Evolutionary conservation across 129 eudicot species (phyloP).

Genomic region (Daucus carota): DNA sequence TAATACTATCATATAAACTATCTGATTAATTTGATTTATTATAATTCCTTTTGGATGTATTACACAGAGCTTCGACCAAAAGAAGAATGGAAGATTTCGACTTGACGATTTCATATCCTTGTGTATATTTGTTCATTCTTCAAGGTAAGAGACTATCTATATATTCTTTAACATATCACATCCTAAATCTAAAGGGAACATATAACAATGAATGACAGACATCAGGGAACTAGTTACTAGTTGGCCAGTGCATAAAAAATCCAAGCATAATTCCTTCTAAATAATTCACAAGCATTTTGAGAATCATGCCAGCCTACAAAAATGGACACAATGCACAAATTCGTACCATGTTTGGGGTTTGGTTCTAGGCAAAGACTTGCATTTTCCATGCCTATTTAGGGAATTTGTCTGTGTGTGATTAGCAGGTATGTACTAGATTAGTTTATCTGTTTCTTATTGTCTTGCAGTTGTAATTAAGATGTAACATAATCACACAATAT

Average conservation of each 20-base stretch:
- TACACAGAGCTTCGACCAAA: slow-evolving; percentile 77
- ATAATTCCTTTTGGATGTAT: slow-evolving; percentile 6
- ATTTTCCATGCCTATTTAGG: neutral
- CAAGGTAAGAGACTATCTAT: slow-evolving; percentile 42
- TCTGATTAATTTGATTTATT: neutral
- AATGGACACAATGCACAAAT: neutral
- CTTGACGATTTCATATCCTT: slow-evolving; percentile 84
- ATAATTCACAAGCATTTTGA: neutral
- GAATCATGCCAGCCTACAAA: neutral
- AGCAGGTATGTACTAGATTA: neutral
- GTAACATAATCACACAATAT: neutral
- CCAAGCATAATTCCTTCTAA: neutral
- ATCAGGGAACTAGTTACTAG: neutral
- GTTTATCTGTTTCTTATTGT: neutral
- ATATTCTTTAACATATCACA: neutral
- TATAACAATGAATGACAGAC: neutral
- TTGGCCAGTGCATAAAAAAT: neutral
- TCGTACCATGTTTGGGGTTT: neutral
- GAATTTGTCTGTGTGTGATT: neutral
- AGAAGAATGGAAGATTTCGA: slow-evolving; percentile 63
- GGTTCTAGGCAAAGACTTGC: neutral
- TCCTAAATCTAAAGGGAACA: neutral
- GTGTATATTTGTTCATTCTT: slow-evolving; percentile 80
- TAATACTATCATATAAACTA: neutral
- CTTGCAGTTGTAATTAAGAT: neutral